These are phyloP conservation scores for Mycena crocata DNA, from an alignment of 768 basidiomycete species.

Conservation along the genomic window DNA sequence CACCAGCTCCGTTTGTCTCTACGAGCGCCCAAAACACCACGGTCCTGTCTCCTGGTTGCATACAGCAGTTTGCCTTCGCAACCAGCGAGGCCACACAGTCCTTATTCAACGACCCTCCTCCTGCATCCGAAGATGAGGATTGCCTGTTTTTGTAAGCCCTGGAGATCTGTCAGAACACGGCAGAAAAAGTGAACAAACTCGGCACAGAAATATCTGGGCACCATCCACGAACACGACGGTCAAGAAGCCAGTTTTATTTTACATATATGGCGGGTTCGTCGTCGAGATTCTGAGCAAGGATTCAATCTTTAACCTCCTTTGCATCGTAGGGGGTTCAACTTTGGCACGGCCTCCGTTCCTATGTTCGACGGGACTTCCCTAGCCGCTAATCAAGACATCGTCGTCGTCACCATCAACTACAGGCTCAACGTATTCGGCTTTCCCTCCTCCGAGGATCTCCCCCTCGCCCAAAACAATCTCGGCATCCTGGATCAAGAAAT, in stretches of 20 bases:
- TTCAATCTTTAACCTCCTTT: background rate
- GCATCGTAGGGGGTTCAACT: background rate
- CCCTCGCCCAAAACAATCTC: constrained; percentile 18
- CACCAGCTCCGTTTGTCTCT: constrained; percentile 23
- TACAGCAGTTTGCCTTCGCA: constrained; percentile 26
- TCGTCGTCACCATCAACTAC: constrained; percentile 26
- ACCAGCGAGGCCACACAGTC: constrained; percentile 6
- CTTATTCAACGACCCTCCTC: constrained; percentile 28
- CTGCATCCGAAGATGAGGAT: constrained; percentile 25
- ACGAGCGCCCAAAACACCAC: constrained; percentile 18
- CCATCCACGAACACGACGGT: background rate
- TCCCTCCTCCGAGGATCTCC: constrained; percentile 9
- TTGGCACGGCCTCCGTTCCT: constrained; percentile 10
- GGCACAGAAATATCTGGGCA: constrained; percentile 17
- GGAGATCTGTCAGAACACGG: background rate
- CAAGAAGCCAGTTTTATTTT: constrained; percentile 18
- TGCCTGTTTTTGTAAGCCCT: constrained; percentile 24
- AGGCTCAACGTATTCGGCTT: constrained; percentile 25
- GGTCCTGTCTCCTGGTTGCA: constrained; percentile 17
- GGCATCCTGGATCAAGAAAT: constrained; percentile 25
- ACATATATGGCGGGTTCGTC: constrained; percentile 24
- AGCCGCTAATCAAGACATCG: constrained; percentile 14
- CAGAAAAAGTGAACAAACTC: background rate
- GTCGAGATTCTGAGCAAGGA: background rate
- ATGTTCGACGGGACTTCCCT: constrained; percentile 18